These are phyloP conservation scores for Paraglomus brasilianum DNA, from an alignment of 192 early-diverging fungal species.

Conservation along the genomic window DNA sequence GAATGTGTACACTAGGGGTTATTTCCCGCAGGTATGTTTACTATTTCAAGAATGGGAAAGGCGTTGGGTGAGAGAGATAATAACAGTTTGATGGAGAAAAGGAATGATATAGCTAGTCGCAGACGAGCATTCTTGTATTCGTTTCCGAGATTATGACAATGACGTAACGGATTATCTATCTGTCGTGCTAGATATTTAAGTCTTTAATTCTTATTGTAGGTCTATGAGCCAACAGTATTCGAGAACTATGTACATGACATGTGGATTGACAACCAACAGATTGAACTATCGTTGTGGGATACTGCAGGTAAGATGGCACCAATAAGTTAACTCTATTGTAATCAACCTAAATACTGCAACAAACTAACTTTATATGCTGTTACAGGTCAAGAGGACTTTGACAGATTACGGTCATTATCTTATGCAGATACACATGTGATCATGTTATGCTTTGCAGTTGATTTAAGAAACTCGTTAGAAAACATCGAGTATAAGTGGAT, in stretches of 20 bases:
- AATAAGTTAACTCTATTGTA: background rate
- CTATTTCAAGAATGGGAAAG: no score
- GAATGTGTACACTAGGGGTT: constrained; percentile 41
- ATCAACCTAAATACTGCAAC: no score
- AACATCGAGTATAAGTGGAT: constrained; percentile 83
- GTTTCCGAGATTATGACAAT: no score
- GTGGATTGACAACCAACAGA: constrained; percentile 35
- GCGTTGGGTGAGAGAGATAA: no score
- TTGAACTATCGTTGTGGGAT: constrained; percentile 44
- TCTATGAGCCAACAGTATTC: constrained; percentile 48
- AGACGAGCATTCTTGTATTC: no score
- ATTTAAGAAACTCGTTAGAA: constrained; percentile 75
- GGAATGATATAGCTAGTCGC: no score
- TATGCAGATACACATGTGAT: constrained; percentile 94
- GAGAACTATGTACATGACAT: constrained; percentile 43
- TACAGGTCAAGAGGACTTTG: constrained; percentile 91
- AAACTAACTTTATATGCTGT: no score
- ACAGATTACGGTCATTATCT: constrained; percentile 87
- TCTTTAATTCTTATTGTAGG: no score
- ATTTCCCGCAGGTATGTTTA: constrained; percentile 43
- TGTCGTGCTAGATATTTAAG: no score
- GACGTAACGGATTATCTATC: no score
- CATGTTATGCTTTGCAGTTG: constrained; percentile 90
- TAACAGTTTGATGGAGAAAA: no score
- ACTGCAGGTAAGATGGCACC: constrained; percentile 36